Evolutionary conservation across 345 rosid genomes (phyloP).

Genomic region (Conringia planisiliqua): DNA sequence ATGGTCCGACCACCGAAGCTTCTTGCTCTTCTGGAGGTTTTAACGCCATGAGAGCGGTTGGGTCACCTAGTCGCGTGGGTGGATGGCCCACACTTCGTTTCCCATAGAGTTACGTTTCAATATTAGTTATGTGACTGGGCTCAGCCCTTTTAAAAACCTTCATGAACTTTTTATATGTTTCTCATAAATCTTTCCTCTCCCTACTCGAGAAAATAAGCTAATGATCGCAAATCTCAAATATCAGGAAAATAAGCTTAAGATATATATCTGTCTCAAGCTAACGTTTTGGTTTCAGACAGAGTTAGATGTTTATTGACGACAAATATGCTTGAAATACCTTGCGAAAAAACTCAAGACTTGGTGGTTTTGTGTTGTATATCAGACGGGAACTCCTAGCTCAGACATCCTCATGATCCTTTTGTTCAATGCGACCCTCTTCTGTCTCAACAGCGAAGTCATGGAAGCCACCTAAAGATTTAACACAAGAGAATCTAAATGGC

Average conservation of each 20-base stretch:
- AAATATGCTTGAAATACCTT: conserved; percentile 10
- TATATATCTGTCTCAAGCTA: conserved; percentile 11
- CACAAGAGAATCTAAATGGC: background rate
- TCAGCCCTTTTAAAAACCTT: background rate
- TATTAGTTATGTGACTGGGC: background rate
- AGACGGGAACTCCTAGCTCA: conserved; percentile 72
- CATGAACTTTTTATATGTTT: background rate
- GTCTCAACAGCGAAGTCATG: conserved; percentile 60
- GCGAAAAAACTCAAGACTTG: background rate
- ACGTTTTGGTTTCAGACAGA: conserved; percentile 19
- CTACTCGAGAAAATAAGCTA: background rate
- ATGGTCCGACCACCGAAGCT: conserved; percentile 17
- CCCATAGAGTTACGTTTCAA: conserved; percentile 33
- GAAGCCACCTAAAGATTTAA: conserved; percentile 66
- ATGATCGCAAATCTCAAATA: background rate
- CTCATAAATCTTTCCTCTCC: background rate
- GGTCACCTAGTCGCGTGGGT: conserved; percentile 16
- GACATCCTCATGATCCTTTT: conserved; percentile 77
- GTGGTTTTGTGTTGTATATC: conserved; percentile 19
- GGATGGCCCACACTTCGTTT: conserved; percentile 47
- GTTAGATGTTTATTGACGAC: conserved; percentile 14
- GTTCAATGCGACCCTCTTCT: conserved; percentile 52
- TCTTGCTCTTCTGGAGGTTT: conserved; percentile 40
- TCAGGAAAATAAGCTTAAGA: background rate
- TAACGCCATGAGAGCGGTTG: conserved; percentile 32